These are phyloP conservation scores for Blastocystis sp. DNA, from an alignment of 352 stramenopile species.

Conservation along the genomic window DNA sequence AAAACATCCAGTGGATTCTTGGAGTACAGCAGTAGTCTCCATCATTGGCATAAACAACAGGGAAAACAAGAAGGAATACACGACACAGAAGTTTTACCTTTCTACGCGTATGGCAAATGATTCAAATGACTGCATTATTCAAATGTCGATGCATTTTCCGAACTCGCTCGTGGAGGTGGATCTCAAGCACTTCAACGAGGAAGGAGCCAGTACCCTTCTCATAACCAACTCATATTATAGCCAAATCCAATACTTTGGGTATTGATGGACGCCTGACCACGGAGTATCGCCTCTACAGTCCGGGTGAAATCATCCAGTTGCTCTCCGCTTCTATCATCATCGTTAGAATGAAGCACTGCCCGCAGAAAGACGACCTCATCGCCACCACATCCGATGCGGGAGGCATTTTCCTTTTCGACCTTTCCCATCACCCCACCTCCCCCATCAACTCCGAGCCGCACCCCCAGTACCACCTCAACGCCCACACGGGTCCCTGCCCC, in stretches of 20 bases:
- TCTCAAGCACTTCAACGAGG: constrained; percentile 16
- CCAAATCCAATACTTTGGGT: neutral
- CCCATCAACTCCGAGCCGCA: constrained; percentile 76
- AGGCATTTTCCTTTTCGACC: constrained; percentile 93
- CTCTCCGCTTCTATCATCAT: neutral
- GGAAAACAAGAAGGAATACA: constrained; percentile 8
- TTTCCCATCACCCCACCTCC: constrained; percentile 90
- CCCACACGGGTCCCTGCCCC: constrained; percentile 83
- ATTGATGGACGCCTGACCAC: constrained; percentile 19
- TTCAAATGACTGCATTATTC: constrained; percentile 8
- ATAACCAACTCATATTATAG: neutral
- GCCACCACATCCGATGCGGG: constrained; percentile 87
- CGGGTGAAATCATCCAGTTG: neutral
- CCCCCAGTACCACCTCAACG: constrained; percentile 79
- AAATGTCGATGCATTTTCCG: constrained; percentile 37
- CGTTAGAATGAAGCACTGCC: neutral
- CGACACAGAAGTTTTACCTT: constrained; percentile 11
- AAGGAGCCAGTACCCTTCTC: constrained; percentile 11
- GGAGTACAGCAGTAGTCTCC: neutral
- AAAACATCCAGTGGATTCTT: constrained; percentile 31
- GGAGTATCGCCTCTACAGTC: constrained; percentile 14
- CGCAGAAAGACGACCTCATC: constrained; percentile 77
- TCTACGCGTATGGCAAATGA: neutral
- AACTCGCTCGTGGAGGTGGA: constrained; percentile 14
- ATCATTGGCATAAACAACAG: neutral